Percentiles rank a stretch among this genome's conserved stretches.
Evolutionary conservation across 2,329 filamentous ascomycete species (phyloP).

Genomic region (Mycocentrospora acerina): DNA sequence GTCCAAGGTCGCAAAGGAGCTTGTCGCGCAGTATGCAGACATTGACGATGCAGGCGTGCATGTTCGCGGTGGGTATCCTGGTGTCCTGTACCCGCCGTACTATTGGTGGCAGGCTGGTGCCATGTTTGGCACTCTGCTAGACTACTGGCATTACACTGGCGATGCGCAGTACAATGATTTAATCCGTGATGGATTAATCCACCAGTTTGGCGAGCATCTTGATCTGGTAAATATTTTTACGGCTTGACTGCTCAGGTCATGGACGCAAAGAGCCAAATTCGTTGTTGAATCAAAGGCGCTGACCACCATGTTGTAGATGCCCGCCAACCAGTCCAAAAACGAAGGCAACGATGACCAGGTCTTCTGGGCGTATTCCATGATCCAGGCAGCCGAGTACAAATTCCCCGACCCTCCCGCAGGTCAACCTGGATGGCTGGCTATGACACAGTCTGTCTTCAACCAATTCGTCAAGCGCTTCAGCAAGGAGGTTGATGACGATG

Average conservation of each 20-base stretch:
- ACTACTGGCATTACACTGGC: slow-evolving; percentile 84
- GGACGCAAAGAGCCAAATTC: too few species aligned
- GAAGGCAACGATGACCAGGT: slow-evolving; percentile 60
- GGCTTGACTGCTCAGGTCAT: too few species aligned
- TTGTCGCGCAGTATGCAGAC: slow-evolving; percentile 57
- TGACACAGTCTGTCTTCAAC: slow-evolving; percentile 46
- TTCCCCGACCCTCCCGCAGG: slow-evolving; percentile 45
- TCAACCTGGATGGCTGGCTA: slow-evolving; percentile 47
- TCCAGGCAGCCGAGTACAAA: slow-evolving; percentile 57
- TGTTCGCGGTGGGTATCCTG: slow-evolving; percentile 46
- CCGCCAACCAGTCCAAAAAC: slow-evolving; percentile 39
- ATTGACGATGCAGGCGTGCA: slow-evolving; percentile 49
- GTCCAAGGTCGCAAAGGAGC: slow-evolving; percentile 47
- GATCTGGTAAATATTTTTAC: slow-evolving; percentile 33
- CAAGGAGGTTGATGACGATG: slow-evolving; percentile 21
- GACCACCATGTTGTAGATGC: slow-evolving; percentile 24
- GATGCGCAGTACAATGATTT: slow-evolving; percentile 71
- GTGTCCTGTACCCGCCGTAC: slow-evolving; percentile 51
- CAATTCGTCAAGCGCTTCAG: slow-evolving; percentile 39
- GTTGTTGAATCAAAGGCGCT: too few species aligned
- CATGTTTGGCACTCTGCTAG: slow-evolving; percentile 69
- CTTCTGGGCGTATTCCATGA: slow-evolving; percentile 60
- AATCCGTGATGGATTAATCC: slow-evolving; percentile 52
- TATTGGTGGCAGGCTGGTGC: slow-evolving; percentile 74
- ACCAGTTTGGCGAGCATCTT: slow-evolving; percentile 33